phyloP scores from a whole-genome alignment of 2,329 filamentous ascomycete species.

The Chaetomium sp. region DNA sequence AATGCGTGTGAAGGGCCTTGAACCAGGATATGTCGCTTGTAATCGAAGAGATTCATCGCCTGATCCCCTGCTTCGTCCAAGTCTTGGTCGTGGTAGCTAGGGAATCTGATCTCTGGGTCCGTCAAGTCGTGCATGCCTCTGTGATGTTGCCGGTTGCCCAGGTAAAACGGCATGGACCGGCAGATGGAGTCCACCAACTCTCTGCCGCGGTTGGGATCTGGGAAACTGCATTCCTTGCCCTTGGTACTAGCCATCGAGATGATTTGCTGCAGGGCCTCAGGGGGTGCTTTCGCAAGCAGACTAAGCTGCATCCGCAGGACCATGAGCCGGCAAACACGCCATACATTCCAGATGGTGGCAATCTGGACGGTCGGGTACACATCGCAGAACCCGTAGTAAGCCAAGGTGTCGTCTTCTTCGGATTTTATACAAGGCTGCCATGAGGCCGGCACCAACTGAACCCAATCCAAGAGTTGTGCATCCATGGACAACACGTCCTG shows the following conservation, averaged over 20 bases:
- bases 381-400: background rate
- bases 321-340: background rate
- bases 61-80: background rate
- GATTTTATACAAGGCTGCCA: background rate
- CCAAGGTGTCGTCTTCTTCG: background rate
- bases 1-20: background rate
- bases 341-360: background rate
- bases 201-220: background rate
- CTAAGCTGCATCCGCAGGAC: background rate
- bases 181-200: background rate
- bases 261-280: background rate
- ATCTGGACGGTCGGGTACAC: background rate
- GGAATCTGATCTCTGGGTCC: background rate
- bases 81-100: background rate
- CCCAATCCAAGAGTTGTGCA: background rate
- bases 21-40: background rate
- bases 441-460: background rate
- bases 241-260: background rate
- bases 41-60: background rate
- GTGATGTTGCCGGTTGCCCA: background rate
- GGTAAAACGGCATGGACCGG: background rate
- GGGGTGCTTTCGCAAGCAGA: background rate
- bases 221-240: background rate
- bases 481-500: background rate
- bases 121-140: background rate